Evolutionary conservation across 495 filamentous ascomycete species (phyloP), one percentile per base, ranked within the genome.

Genomic region (Neurospora sublineolata): DNA sequence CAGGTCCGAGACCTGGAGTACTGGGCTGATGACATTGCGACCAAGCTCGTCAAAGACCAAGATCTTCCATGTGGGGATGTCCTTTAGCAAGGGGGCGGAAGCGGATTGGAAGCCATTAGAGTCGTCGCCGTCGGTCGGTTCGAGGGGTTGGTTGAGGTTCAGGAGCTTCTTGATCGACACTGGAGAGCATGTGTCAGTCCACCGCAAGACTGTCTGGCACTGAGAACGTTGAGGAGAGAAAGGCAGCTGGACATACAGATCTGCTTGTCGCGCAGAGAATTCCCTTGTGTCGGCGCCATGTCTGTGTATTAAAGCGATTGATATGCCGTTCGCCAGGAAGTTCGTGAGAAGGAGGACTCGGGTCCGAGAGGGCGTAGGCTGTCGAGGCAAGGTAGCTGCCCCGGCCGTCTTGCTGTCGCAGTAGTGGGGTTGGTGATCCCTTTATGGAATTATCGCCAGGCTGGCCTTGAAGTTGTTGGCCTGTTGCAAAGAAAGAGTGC

Each of bases 161-260:
- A 99, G 89, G 75, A 99, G 93, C 82, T 93, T 96, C 83, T 97
- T 93, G 75, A 99, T 93, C 3, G 94, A 96, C 68, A 91, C 96
- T 99, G 76, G 42, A 68, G 41, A 41, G 52, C 52, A 36, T 33
- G n/a, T 72, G 58, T 79, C 46, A 80, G 79, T 68, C 37, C 38
- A 37, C 68, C 8, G 30, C 10, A 39, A 37, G 8, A 39, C 52
- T 33, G 52, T 33, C 52, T 36, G 52, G 27, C 23, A 64, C 4
- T 5, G 16, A 6, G 20, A 52, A 10, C 20, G 39, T 2, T 72
- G 75, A 73, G 76, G 79, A 81, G 85, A 87, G 77, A 86, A 64
- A 33, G 16, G n/a, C 7, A 38, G 39, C 27, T 36, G 44, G 30
- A 70, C 82, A 74, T 76, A 98, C 95, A 90, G 83, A 98, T 92